Evolutionary conservation across 768 basidiomycete genomes (phyloP).

Genomic region (Strobilomyces confusus): DNA sequence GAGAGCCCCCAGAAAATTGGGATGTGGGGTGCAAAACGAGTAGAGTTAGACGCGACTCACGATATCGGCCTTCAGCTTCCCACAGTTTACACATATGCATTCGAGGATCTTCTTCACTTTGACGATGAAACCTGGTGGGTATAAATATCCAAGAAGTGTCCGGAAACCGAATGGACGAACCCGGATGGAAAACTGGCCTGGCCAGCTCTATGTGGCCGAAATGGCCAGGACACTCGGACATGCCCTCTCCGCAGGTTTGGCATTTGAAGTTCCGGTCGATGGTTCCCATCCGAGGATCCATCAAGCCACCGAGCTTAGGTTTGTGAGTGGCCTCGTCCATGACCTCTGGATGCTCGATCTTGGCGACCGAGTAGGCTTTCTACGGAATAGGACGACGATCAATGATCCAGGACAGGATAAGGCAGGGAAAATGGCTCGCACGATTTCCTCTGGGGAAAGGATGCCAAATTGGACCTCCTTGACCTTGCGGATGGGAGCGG

Average conservation of each 20-base stretch:
- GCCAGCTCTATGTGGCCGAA: constrained; percentile 99
- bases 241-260: constrained; percentile 99
- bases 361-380: constrained; percentile 99
- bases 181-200: constrained; percentile 95
- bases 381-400: constrained; percentile 33
- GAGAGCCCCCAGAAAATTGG: constrained; percentile 99
- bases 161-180: constrained; percentile 42
- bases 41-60: constrained; percentile 84
- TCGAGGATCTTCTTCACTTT: constrained; percentile 99
- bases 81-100: constrained; percentile 98
- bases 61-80: constrained; percentile 94
- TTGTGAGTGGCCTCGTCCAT: constrained; percentile 93
- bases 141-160: neutral
- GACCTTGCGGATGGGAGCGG: constrained; percentile 92
- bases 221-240: constrained; percentile 99
- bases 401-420: constrained; percentile 5
- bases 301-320: constrained; percentile 89
- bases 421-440: constrained; percentile 29
- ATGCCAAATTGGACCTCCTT: constrained; percentile 99
- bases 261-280: constrained; percentile 98
- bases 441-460: constrained; percentile 98
- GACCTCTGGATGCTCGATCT: constrained; percentile 98
- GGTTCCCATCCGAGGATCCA: constrained; percentile 98
- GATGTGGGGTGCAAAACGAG: constrained; percentile 91
- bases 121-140: constrained; percentile 72